Evolutionary conservation across 768 basidiomycete genomes (phyloP).

Genomic region (Pulveroboletus sp.): DNA sequence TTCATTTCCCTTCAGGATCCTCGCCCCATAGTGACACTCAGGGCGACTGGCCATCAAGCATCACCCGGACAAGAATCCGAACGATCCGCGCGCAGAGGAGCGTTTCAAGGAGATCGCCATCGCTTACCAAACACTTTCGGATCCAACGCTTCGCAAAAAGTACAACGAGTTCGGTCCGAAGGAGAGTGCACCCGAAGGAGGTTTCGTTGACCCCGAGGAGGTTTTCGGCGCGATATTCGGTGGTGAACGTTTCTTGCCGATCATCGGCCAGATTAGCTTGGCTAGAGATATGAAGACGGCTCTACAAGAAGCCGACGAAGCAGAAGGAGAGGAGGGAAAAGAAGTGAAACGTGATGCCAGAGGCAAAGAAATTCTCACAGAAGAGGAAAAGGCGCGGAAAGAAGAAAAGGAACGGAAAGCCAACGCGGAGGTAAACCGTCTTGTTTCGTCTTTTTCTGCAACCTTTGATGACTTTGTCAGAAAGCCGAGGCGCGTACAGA

Average conservation of each 20-base stretch:
- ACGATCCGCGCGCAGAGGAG: conserved; percentile 82
- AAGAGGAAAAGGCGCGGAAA: conserved; percentile 70
- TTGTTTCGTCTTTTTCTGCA: not conserved
- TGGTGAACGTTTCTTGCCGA: conserved; percentile 79
- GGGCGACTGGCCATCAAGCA: conserved; percentile 86
- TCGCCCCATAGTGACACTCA: conserved; percentile 24
- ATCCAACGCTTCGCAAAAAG: conserved; percentile 69
- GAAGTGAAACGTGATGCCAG: conserved; percentile 48
- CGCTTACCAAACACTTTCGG: conserved; percentile 84
- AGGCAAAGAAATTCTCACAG: conserved; percentile 51
- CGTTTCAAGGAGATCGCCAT: conserved; percentile 91
- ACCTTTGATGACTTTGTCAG: conserved; percentile 36
- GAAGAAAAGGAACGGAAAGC: conserved; percentile 72
- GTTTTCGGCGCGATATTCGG: conserved; percentile 85
- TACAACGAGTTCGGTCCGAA: conserved; percentile 92
- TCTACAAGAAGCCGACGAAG: conserved; percentile 81
- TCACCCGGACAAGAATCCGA: conserved; percentile 90
- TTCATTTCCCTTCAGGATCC: not conserved
- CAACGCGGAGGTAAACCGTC: conserved; percentile 57
- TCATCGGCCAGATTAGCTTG: conserved; percentile 86
- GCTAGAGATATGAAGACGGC: conserved; percentile 93
- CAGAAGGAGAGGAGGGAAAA: conserved; percentile 45
- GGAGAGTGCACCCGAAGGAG: conserved; percentile 79
- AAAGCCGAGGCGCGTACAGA: conserved; percentile 79
- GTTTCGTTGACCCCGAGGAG: conserved; percentile 84